These are phyloP conservation scores for Heterobasidion occidentale DNA, from an alignment of 1,284 basidiomycete species.

Conservation along the genomic window DNA sequence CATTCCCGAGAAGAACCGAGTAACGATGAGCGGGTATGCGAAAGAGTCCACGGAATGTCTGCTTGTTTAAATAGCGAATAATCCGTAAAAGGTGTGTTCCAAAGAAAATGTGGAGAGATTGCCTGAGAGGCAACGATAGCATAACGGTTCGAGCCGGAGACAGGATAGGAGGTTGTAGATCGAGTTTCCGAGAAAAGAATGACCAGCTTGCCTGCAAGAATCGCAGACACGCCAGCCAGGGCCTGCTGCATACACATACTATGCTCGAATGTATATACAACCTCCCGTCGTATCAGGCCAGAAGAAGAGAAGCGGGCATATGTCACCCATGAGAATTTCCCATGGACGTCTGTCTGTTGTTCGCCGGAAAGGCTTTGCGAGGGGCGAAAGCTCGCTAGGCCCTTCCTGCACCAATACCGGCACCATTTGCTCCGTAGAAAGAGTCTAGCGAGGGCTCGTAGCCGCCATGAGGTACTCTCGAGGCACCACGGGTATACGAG, in stretches of 20 bases:
- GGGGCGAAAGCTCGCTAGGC: background rate
- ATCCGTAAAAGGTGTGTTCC: background rate
- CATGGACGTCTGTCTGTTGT: background rate
- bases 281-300: background rate
- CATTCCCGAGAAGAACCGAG: too few relatives aligned
- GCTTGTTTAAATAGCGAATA: background rate
- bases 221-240: background rate
- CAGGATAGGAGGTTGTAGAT: background rate
- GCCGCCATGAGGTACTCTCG: background rate
- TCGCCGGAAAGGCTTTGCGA: background rate
- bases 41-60: background rate
- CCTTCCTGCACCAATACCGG: background rate
- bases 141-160: background rate
- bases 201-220: too few relatives aligned
- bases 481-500: background rate
- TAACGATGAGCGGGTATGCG: too few relatives aligned
- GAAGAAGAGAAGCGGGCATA: background rate
- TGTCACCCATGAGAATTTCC: background rate
- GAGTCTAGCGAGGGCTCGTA: slow-evolving; percentile 1
- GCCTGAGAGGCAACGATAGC: background rate
- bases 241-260: background rate
- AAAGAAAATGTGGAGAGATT: background rate
- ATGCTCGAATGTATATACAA: background rate
- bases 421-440: background rate
- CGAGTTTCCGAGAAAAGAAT: too few relatives aligned